These are phyloP conservation scores for Triangularia verruculosa DNA, from an alignment of 2,329 filamentous ascomycete species.

Conservation along the genomic window DNA sequence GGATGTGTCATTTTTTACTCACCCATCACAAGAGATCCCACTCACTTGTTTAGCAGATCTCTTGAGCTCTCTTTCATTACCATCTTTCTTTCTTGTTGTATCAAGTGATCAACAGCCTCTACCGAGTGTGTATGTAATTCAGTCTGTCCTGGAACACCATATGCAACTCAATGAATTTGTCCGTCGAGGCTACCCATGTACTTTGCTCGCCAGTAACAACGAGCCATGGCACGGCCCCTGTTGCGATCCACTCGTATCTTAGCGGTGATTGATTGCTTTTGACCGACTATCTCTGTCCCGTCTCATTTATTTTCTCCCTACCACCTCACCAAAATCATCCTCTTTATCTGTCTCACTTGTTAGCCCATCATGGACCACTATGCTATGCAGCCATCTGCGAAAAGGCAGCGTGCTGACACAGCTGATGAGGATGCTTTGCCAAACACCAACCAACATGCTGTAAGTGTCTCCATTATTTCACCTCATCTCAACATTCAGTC, in stretches of 20 bases:
- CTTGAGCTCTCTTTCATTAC: too few species aligned
- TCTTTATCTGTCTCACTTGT: background rate
- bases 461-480: background rate
- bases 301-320: background rate
- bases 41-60: too few species aligned
- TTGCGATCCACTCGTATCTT: background rate
- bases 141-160: too few species aligned
- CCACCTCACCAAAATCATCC: background rate
- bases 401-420: background rate
- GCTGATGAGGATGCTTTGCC: background rate
- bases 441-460: background rate
- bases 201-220: too few species aligned
- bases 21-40: too few species aligned
- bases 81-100: too few species aligned
- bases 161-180: too few species aligned
- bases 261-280: background rate
- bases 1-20: too few species aligned
- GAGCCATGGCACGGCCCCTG: background rate
- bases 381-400: background rate
- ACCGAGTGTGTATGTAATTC: too few species aligned
- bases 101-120: too few species aligned
- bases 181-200: too few species aligned
- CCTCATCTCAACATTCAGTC: background rate
- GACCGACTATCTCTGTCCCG: background rate
- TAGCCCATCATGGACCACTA: background rate